These are phyloP conservation scores for Microbotryomycetes sp. DNA, from an alignment of 1,284 basidiomycete species.

Conservation along the genomic window DNA sequence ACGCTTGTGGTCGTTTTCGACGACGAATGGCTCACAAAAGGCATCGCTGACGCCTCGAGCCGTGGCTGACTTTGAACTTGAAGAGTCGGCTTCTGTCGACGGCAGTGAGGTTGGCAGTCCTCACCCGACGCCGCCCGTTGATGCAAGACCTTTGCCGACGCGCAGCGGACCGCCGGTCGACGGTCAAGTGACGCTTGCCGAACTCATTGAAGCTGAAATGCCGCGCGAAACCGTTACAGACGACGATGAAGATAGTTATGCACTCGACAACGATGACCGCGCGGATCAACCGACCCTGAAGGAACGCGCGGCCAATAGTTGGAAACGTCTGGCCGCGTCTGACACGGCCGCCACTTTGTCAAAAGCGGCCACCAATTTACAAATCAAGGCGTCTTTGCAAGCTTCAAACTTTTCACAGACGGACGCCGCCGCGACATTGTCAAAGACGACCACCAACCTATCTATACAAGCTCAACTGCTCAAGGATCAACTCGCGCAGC, in stretches of 20 bases:
- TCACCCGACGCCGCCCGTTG: slow-evolving; percentile 3
- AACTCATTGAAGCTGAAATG: slow-evolving; percentile 21
- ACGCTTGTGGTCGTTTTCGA: slow-evolving; percentile 1
- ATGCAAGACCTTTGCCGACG: not conserved
- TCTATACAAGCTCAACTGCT: slow-evolving; percentile 14
- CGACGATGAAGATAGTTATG: slow-evolving; percentile 14
- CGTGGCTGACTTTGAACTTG: slow-evolving; percentile 17
- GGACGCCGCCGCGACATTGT: slow-evolving; percentile 18
- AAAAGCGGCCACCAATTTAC: slow-evolving; percentile 24
- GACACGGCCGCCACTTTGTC: slow-evolving; percentile 17
- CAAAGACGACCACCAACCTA: slow-evolving; percentile 16
- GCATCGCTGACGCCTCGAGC: not conserved
- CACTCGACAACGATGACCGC: slow-evolving; percentile 1
- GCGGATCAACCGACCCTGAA: not conserved
- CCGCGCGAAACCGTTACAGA: not conserved
- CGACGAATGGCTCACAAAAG: not conserved
- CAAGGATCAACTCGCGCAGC: slow-evolving; percentile 7
- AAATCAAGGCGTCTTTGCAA: slow-evolving; percentile 7
- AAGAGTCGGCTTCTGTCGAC: slow-evolving; percentile 9
- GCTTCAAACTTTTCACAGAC: not conserved
- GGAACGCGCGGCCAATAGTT: not conserved
- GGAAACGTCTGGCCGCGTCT: slow-evolving; percentile 16
- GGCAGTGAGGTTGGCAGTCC: slow-evolving; percentile 2
- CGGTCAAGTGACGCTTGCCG: slow-evolving; percentile 11
- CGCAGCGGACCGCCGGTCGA: slow-evolving; percentile 23